Evolutionary conservation across 192 early-diverging fungal genomes (phyloP), one percentile per base, ranked within the genome.

Genomic region (Linnemannia exigua): DNA sequence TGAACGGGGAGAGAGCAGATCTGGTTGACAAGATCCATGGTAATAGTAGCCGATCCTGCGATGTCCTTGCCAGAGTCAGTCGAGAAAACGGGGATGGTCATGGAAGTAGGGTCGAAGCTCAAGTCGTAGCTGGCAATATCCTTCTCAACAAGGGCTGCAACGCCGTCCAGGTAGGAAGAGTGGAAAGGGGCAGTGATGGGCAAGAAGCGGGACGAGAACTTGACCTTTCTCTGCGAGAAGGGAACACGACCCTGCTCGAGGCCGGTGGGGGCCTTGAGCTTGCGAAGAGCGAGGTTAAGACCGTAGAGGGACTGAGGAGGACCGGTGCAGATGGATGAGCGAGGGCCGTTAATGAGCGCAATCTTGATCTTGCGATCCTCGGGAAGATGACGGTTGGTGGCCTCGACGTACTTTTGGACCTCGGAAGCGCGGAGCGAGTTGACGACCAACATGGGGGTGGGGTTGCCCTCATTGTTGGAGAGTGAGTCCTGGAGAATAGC

Each of bases 111-210:
- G 71, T 93, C 67, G 70, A 97, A 94, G 46, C 72, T 73, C 87
- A 97, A 87, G 44, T 88, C 85, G 84, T 94, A 91, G 19, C 89
- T 83, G 68, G 89, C 88, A 58, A 96, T 93, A 90, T 97, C 97
- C 74, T 90, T 84, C 74, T 90, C 92, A 28, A 98, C 83, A 31
- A 89, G 85, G 37, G 90, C 90, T 25, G 93, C 89, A 38, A 94
- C 95, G 16, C 92, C 77, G 52, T 91, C 85, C 76, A 98, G 87
- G 88, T 98, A 97, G 25, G 91, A 89, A 37, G 92, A 93, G 88
- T 99, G 97, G 92, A 99, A 99, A 41, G 97, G 97, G 67, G 94
- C 96, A 51, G 95, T 93, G 80, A 98, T 96, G 47, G 97, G 97
- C 88, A 99, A 91, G 92, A 98, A 99, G 72, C 96, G 95, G 25